Evolutionary conservation across 192 early-diverging fungal genomes (phyloP).

Genomic region (Phycomyces blakesleeanus): DNA sequence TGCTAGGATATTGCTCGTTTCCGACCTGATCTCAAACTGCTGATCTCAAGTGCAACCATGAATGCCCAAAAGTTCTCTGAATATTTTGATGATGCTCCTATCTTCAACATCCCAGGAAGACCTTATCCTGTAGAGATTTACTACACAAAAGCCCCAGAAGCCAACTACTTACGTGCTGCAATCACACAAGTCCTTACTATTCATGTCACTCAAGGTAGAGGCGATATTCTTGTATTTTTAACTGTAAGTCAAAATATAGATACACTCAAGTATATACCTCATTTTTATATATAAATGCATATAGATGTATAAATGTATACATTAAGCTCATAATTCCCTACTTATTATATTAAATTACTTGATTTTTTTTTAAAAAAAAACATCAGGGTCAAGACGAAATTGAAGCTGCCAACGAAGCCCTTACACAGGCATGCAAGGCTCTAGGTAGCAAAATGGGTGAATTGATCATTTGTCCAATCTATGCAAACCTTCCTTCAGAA

Average conservation of each 20-base stretch:
- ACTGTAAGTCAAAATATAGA: slow-evolving; percentile 62
- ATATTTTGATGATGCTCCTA: slow-evolving; percentile 93
- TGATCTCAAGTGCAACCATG: slow-evolving; percentile 98
- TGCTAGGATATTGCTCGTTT: slow-evolving; percentile 82
- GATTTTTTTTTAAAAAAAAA: too few relatives aligned
- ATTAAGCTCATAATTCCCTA: too few relatives aligned
- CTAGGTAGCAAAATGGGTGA: slow-evolving; percentile 87
- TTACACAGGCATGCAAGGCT: slow-evolving; percentile 69
- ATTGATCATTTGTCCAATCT: slow-evolving; percentile 93
- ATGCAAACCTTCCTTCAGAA: slow-evolving; percentile 93
- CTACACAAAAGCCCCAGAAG: slow-evolving; percentile 95
- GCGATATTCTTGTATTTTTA: slow-evolving; percentile 94
- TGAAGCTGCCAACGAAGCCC: slow-evolving; percentile 80
- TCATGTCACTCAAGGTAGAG: slow-evolving; percentile 81
- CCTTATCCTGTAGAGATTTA: slow-evolving; percentile 91
- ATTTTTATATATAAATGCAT: too few relatives aligned
- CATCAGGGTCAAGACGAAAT: slow-evolving; percentile 95
- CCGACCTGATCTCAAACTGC: slow-evolving; percentile 86
- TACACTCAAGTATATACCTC: too few relatives aligned
- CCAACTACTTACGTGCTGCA: slow-evolving; percentile 92
- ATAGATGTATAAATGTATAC: too few relatives aligned
- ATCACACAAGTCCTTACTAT: slow-evolving; percentile 92
- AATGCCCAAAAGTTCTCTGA: slow-evolving; percentile 93
- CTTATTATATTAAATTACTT: not conserved
- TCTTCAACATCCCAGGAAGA: slow-evolving; percentile 92